Evolutionary conservation across 2,329 filamentous ascomycete species (phyloP).

Genomic region (Gnomoniopsis sp.): DNA sequence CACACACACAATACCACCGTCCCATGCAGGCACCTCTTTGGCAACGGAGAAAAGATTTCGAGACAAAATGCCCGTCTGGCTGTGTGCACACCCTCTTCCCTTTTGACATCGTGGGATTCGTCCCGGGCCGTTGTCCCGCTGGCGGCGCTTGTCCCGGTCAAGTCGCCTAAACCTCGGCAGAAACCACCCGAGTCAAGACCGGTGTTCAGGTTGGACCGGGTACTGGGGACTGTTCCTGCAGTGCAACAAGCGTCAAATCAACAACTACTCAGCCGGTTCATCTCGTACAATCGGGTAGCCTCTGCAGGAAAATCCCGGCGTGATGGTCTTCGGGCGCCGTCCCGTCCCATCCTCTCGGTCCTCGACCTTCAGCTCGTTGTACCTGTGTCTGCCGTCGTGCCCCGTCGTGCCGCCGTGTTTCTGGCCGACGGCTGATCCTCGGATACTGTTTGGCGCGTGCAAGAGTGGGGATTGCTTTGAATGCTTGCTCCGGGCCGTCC

Average conservation of each 20-base stretch:
- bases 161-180: slow-evolving; percentile 16
- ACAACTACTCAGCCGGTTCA: too few species aligned
- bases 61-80: neutral
- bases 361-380: neutral
- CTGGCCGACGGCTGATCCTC: slow-evolving; percentile 15
- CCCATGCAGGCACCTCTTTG: neutral
- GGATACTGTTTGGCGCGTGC: neutral
- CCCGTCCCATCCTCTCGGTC: slow-evolving; percentile 1
- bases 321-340: slow-evolving; percentile 3
- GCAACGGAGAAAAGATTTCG: neutral
- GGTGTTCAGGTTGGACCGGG: neutral
- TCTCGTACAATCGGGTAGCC: too few species aligned
- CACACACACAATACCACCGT: neutral
- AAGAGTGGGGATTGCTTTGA: neutral
- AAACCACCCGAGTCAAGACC: neutral
- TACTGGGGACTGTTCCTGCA: neutral
- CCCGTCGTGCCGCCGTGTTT: slow-evolving; percentile 15
- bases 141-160: slow-evolving; percentile 8
- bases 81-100: neutral
- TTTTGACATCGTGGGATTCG: neutral
- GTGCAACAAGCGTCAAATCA: neutral
- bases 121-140: slow-evolving; percentile 14
- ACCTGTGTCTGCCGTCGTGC: slow-evolving; percentile 10
- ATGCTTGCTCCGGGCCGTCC: neutral
- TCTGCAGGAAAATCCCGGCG: neutral